Evolutionary conservation across 2,329 filamentous ascomycete genomes (phyloP).

Genomic region (Pseudogymnoascus pannorum): DNA sequence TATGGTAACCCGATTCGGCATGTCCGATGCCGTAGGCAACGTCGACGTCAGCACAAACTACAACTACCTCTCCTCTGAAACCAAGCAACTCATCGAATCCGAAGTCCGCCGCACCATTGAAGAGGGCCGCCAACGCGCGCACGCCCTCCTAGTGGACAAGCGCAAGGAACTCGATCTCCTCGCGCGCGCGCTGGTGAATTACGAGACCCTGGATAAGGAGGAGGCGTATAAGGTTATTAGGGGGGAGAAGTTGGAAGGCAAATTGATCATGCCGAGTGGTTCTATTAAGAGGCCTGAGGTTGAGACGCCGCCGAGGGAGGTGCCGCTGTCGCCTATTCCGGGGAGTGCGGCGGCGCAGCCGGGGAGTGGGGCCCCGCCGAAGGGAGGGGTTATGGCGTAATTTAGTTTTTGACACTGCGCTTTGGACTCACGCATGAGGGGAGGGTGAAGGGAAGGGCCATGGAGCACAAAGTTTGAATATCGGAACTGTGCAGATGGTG

Average conservation of each 20-base stretch:
- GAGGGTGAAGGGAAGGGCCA: neutral
- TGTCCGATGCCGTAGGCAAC: constrained; percentile 81
- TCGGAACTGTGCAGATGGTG: neutral
- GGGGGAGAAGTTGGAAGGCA: constrained; percentile 71
- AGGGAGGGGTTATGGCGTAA: constrained; percentile 11
- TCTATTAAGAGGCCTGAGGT: constrained; percentile 59
- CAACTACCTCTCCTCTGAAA: constrained; percentile 73
- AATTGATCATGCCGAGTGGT: constrained; percentile 51
- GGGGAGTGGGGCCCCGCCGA: neutral
- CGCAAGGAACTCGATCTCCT: constrained; percentile 81
- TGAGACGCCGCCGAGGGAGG: neutral
- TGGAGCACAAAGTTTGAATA: neutral
- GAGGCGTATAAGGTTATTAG: constrained; percentile 87
- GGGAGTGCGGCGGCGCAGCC: constrained; percentile 2
- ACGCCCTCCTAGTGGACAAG: constrained; percentile 62
- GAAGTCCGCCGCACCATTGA: constrained; percentile 83
- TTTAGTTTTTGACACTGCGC: too few relatives aligned
- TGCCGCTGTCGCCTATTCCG: constrained; percentile 1
- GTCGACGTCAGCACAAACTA: constrained; percentile 82
- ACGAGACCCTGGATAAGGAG: constrained; percentile 81
- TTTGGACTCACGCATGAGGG: neutral
- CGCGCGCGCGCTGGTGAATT: constrained; percentile 83
- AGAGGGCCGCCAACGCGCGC: constrained; percentile 70
- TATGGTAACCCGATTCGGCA: constrained; percentile 85
- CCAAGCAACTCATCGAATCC: constrained; percentile 75